Evolutionary conservation across 306 rosid species (phyloP).

Genomic region (Astragalus membranaceus): DNA sequence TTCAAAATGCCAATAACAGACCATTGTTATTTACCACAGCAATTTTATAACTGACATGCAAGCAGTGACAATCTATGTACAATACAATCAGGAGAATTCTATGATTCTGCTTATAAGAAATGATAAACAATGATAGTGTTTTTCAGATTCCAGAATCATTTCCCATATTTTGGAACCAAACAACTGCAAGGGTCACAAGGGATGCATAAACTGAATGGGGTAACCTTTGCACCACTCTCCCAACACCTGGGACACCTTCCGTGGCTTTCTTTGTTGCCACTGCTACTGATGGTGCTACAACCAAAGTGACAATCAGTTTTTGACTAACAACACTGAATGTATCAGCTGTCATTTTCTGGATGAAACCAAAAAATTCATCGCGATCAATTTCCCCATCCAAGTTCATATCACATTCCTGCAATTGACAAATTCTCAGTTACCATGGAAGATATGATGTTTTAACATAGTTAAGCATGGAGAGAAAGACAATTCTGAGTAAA

Average conservation of each 20-base stretch:
- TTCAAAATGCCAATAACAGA: slow-evolving; percentile 6
- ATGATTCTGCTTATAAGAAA: slow-evolving; percentile 5
- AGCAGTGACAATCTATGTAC: neutral
- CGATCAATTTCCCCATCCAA: slow-evolving; percentile 50
- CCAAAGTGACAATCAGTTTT: slow-evolving; percentile 59
- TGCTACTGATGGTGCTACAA: slow-evolving; percentile 79
- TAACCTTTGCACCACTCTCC: slow-evolving; percentile 60
- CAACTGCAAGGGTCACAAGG: slow-evolving; percentile 47
- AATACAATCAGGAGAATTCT: neutral
- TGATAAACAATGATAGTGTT: neutral
- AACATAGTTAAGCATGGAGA: neutral
- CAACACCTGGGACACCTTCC: slow-evolving; percentile 80
- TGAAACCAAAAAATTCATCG: slow-evolving; percentile 52
- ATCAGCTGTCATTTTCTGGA: slow-evolving; percentile 48
- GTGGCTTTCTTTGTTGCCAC: slow-evolving; percentile 79
- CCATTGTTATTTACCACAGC: neutral
- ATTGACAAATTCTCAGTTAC: neutral
- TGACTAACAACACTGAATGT: slow-evolving; percentile 49
- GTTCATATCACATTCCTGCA: slow-evolving; percentile 57
- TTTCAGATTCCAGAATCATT: slow-evolving; percentile 3
- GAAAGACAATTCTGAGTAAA: too few relatives aligned
- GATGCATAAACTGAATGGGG: slow-evolving; percentile 74
- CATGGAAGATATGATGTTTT: neutral
- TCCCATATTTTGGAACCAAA: slow-evolving; percentile 41
- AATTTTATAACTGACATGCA: neutral